Percentiles rank a stretch among this genome's conserved stretches.
Evolutionary conservation across 192 early-diverging fungal genomes (phyloP).

Genomic region (Linnemannia hyalina): DNA sequence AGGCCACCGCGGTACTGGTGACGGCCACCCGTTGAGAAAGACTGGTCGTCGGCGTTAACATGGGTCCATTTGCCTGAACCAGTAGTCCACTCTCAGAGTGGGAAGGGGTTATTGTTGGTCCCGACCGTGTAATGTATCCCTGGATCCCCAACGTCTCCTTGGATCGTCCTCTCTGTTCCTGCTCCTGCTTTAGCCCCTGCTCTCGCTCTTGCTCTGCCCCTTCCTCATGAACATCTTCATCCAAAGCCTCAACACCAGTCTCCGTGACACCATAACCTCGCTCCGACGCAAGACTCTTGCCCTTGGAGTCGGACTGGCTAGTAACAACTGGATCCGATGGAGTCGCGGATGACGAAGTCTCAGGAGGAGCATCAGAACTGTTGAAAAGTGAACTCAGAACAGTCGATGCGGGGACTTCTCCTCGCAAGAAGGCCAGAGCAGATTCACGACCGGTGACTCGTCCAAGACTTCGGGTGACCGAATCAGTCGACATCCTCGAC

Average conservation of each 20-base stretch:
- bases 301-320: slow-evolving; percentile 14
- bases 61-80: not conserved
- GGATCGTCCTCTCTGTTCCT: not conserved
- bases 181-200: not conserved
- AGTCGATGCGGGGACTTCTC: slow-evolving; percentile 26
- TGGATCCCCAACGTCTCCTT: not conserved
- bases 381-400: slow-evolving; percentile 32
- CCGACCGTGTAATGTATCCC: not conserved
- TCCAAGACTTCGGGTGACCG: slow-evolving; percentile 31
- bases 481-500: slow-evolving; percentile 8
- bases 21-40: slow-evolving; percentile 26
- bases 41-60: slow-evolving; percentile 14
- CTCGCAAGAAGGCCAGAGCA: slow-evolving; percentile 37
- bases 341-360: not conserved
- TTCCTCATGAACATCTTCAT: not conserved
- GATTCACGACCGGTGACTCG: slow-evolving; percentile 35
- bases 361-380: not conserved
- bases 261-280: not conserved
- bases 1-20: slow-evolving; percentile 41
- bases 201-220: not conserved
- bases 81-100: not conserved
- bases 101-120: not conserved
- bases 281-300: slow-evolving; percentile 14
- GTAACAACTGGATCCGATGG: not conserved
- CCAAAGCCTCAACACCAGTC: not conserved